Base-by-base conservation (phyloP, 2,329 filamentous ascomycete species). In the Trichoderma sp. region DNA sequence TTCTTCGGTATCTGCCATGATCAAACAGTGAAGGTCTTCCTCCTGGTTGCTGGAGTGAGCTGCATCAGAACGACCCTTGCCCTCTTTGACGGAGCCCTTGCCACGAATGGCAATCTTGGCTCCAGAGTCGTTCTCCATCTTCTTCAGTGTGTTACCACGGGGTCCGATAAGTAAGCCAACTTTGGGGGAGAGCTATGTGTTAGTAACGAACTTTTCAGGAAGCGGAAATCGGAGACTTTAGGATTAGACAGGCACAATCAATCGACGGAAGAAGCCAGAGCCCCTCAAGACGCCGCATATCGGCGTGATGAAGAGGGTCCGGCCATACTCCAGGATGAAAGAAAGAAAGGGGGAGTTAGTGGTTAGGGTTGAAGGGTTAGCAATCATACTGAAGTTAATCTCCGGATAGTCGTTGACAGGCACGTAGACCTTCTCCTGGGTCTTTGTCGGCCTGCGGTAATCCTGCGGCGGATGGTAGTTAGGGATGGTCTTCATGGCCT, bases 381-480 rank as follows among this genome's bases (percentile, higher is more conserved):
- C 90, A 93, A 95, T 94, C 94, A 94, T 97, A 99, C 95, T 99
- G 92, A 99, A 99, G 90, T 99, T 99, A 89, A 99, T 98, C 81
- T 99, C 95, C 85, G 95, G 95, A 80, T 99, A 99, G 81, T 99
- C 95, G 88, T 99, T 99, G 83, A 99, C 95, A 78, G 95, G 95
- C 79, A 99, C 95, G 79, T 99, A 99, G 90, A 99, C 96, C 86
- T 99, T 99, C 86, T 99, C 95, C 82, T 99, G 95, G 77, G 95
- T 99, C 90, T 99, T 99, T 78, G 94, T 98, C 68, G 95, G 95
- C 74, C 95, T 92, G 79, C 95, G 92, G 80, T 99, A 99, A 79
- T 99, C 95, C 85, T 94, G 92, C 66, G 95, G 95, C 74, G 95
- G 95, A 78, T 98, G 93, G 79, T 99, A 99, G 87, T 97, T 97